Conservation (phyloP, 805 yeast genomes). For the Candida anglica region DNA sequence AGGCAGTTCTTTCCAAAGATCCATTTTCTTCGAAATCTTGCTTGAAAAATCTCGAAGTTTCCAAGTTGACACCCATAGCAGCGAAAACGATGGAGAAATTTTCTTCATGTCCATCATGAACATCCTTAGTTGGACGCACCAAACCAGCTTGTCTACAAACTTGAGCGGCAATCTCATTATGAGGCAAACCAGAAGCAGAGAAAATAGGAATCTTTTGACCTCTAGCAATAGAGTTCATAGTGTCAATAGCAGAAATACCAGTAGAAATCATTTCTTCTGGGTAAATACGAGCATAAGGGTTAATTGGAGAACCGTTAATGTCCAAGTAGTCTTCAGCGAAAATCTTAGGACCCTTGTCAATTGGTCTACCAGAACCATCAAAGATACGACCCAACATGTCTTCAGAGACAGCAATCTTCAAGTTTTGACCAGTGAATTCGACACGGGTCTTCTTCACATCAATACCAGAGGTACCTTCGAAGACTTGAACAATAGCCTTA, state of each 20-base stretch:
- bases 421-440: constrained; percentile 93
- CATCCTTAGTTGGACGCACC: constrained; percentile 99
- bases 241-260: constrained; percentile 97
- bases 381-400: constrained; percentile 97
- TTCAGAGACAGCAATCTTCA: constrained; percentile 92
- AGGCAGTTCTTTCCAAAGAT: constrained; percentile 93
- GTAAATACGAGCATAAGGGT: constrained; percentile 96
- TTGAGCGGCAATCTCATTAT: constrained; percentile 99
- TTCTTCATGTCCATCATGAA: constrained; percentile 99
- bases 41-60: constrained; percentile 96
- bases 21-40: constrained; percentile 99
- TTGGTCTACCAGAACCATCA: constrained; percentile 98
- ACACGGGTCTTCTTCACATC: constrained; percentile 97
- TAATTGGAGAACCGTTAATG: constrained; percentile 98
- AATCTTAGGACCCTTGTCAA: constrained; percentile 96
- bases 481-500: constrained; percentile 97
- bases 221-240: constrained; percentile 99
- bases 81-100: constrained; percentile 99
- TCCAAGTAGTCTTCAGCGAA: constrained; percentile 98
- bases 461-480: constrained; percentile 98
- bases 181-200: constrained; percentile 99
- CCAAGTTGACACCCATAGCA: constrained; percentile 99
- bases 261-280: constrained; percentile 99
- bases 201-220: constrained; percentile 99
- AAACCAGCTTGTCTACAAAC: constrained; percentile 99